A percentile compares a stretch with the other conserved stretches of the same genome.
Conservation (phyloP, 148 eudicot genomes). For the Mesembryanthemum crystallinum region DNA sequence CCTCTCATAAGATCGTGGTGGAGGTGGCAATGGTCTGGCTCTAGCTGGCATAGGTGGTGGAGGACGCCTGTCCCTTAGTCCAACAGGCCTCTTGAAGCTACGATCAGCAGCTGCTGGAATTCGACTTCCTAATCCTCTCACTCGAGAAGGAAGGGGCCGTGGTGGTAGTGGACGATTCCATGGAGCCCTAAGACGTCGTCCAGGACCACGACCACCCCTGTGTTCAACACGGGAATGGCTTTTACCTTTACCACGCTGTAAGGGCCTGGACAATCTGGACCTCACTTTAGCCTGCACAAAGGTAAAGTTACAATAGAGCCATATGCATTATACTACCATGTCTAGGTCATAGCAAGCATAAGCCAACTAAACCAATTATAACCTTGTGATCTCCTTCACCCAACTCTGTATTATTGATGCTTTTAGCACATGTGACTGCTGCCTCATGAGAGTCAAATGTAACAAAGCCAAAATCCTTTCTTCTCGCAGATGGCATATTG, state of each 20-base stretch:
- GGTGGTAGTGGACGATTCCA: constrained; percentile 77
- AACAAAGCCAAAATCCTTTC: constrained; percentile 95
- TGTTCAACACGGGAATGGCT: constrained; percentile 51
- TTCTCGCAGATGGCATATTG: constrained; percentile 95
- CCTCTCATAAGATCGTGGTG: constrained; percentile 76
- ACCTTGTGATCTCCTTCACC: constrained; percentile 93
- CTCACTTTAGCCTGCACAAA: constrained; percentile 73
- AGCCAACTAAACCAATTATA: constrained; percentile 17
- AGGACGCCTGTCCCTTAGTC: constrained; percentile 60
- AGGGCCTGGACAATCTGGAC: constrained; percentile 92
- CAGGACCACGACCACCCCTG: constrained; percentile 45
- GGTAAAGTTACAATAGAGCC: neutral
- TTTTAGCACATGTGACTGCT: constrained; percentile 84
- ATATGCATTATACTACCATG: neutral
- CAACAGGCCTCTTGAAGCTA: constrained; percentile 58
- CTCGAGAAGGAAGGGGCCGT: constrained; percentile 54
- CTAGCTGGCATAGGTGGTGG: constrained; percentile 56
- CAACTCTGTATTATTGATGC: constrained; percentile 85
- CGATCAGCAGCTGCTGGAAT: constrained; percentile 51
- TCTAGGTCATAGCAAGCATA: constrained; percentile 3
- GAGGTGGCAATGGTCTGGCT: constrained; percentile 66
- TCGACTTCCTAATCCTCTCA: constrained; percentile 49
- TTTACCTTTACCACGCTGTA: constrained; percentile 80
- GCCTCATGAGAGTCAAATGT: constrained; percentile 88
- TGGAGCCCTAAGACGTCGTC: constrained; percentile 58